Evolutionary conservation across 2,329 filamentous ascomycete genomes (phyloP).

Genomic region (Fusarium sulawesiense): DNA sequence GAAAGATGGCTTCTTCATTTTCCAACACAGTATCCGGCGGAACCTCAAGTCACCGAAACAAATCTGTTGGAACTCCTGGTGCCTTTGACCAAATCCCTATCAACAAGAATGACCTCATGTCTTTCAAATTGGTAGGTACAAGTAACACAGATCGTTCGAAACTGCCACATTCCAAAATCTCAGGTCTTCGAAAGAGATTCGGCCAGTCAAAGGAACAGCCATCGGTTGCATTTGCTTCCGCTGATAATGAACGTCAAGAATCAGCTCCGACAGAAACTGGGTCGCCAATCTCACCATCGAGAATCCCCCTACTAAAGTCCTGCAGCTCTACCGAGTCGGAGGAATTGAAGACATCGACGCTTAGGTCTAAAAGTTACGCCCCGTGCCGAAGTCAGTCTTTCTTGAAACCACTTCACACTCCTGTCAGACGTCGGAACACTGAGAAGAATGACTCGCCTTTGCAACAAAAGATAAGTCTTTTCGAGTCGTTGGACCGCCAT

Average conservation of each 20-base stretch:
- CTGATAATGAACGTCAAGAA: slow-evolving; percentile 21
- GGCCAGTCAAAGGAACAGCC: slow-evolving; percentile 26
- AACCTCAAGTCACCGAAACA: neutral
- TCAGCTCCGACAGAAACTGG: neutral
- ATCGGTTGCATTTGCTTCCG: slow-evolving; percentile 13
- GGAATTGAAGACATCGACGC: neutral
- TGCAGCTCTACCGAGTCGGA: slow-evolving; percentile 12
- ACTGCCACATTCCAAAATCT: slow-evolving; percentile 39
- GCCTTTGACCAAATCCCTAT: neutral
- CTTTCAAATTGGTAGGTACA: slow-evolving; percentile 12
- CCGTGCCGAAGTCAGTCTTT: neutral
- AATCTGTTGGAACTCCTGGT: slow-evolving; percentile 2
- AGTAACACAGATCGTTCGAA: neutral
- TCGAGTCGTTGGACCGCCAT: slow-evolving; percentile 44
- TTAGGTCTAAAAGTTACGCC: slow-evolving; percentile 12
- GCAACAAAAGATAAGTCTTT: slow-evolving; percentile 48
- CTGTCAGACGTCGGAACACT: slow-evolving; percentile 1
- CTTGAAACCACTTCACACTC: slow-evolving; percentile 1
- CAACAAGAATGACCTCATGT: neutral
- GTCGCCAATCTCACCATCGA: neutral
- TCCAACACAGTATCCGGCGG: slow-evolving; percentile 27
- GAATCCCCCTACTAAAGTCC: slow-evolving; percentile 14
- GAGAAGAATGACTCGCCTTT: slow-evolving; percentile 34
- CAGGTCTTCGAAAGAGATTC: slow-evolving; percentile 40
- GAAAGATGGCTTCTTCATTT: slow-evolving; percentile 41